Evolutionary conservation across 2,329 filamentous ascomycete genomes (phyloP).

Genomic region (Curvularia sp.): DNA sequence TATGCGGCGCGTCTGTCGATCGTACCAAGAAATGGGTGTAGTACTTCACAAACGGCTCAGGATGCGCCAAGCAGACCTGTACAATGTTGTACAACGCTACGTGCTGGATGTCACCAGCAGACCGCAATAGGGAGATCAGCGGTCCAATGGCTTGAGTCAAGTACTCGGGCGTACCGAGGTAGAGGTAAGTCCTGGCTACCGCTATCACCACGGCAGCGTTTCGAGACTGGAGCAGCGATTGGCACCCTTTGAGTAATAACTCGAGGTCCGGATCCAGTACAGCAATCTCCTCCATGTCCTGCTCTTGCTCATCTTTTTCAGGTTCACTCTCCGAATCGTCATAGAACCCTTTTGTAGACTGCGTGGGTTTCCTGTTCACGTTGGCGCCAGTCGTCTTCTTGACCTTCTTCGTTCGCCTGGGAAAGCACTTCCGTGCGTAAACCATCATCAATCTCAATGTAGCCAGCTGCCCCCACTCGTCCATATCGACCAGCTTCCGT

Average conservation of each 20-base stretch:
- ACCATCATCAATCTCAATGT: constrained; percentile 80
- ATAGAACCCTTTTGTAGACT: constrained; percentile 76
- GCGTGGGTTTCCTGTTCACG: constrained; percentile 47
- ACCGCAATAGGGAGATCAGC: constrained; percentile 82
- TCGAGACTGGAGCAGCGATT: constrained; percentile 85
- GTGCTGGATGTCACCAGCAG: constrained; percentile 85
- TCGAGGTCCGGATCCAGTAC: constrained; percentile 82
- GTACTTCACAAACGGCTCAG: constrained; percentile 84
- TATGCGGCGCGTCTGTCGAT: constrained; percentile 76
- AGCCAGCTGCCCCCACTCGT: constrained; percentile 95
- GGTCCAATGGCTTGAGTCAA: constrained; percentile 80
- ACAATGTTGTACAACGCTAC: constrained; percentile 94
- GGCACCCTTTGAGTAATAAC: constrained; percentile 79
- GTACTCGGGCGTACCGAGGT: constrained; percentile 81
- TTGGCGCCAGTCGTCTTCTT: constrained; percentile 58
- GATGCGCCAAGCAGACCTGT: constrained; percentile 80
- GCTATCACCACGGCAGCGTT: constrained; percentile 93
- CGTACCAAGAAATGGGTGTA: constrained; percentile 88
- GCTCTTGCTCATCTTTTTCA: constrained; percentile 55
- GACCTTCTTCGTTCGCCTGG: constrained; percentile 67
- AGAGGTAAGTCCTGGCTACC: constrained; percentile 82
- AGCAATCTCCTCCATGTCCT: constrained; percentile 63
- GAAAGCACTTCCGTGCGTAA: constrained; percentile 89
- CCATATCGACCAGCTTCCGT: constrained; percentile 96
- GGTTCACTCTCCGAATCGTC: constrained; percentile 62